A percentile compares a stretch with the other conserved stretches of the same genome.
These are phyloP conservation scores for Candida golubevii DNA, from an alignment of 805 yeast species.

Conservation along the genomic window DNA sequence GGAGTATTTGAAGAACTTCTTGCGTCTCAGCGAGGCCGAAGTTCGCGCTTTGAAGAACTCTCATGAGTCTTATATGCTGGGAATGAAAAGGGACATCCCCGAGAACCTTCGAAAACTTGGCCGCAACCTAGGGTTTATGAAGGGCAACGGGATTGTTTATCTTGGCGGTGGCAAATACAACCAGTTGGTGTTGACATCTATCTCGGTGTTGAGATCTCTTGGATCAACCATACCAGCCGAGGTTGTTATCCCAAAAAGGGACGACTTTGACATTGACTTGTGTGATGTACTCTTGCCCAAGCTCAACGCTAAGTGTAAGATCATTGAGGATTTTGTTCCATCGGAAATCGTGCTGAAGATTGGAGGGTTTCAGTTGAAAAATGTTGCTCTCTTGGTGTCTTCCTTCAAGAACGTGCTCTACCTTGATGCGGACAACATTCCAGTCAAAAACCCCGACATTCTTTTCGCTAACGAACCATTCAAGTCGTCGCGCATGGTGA, in stretches of 20 bases:
- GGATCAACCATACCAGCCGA: slow-evolving; percentile 37
- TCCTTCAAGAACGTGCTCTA: slow-evolving; percentile 34
- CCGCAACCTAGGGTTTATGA: slow-evolving; percentile 21
- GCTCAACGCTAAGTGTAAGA: slow-evolving; percentile 33
- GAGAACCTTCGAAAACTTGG: slow-evolving; percentile 18
- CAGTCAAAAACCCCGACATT: slow-evolving; percentile 33
- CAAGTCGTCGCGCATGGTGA: slow-evolving; percentile 22
- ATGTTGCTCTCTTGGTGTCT: slow-evolving; percentile 33
- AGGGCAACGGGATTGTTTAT: slow-evolving; percentile 39
- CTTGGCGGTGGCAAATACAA: slow-evolving; percentile 36
- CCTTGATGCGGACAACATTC: slow-evolving; percentile 39
- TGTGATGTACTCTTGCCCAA: slow-evolving; percentile 30
- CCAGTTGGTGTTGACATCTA: slow-evolving; percentile 31
- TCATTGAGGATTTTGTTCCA: slow-evolving; percentile 45
- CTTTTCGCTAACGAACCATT: slow-evolving; percentile 34
- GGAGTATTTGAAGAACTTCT: slow-evolving; percentile 21
- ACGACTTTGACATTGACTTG: slow-evolving; percentile 31
- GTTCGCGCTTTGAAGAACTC: slow-evolving; percentile 16
- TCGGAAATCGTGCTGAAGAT: slow-evolving; percentile 17
- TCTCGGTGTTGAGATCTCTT: slow-evolving; percentile 28
- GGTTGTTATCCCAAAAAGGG: slow-evolving; percentile 29
- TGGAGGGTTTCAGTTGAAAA: slow-evolving; percentile 33
- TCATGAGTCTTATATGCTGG: slow-evolving; percentile 21
- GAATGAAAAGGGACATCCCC: slow-evolving; percentile 23
- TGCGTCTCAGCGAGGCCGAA: slow-evolving; percentile 21